phyloP scores from a whole-genome alignment of 768 basidiomycete genomes.

The Tulasnella sp. region DNA sequence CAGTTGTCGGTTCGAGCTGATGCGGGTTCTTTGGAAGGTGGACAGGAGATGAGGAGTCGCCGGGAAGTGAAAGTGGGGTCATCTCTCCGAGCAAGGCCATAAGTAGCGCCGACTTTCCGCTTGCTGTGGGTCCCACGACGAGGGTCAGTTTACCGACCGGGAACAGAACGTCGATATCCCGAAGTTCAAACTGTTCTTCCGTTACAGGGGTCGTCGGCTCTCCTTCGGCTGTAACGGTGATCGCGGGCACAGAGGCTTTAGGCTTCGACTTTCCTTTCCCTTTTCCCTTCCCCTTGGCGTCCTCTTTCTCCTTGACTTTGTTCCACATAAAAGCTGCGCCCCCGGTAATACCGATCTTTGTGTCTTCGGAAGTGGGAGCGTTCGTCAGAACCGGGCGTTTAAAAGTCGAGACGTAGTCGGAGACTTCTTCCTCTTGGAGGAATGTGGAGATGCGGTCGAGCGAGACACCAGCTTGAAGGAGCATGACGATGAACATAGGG shows the following conservation, averaged over 20 bases:
- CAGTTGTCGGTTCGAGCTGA: slow-evolving; percentile 43
- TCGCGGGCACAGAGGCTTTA: neutral
- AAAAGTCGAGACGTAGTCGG: slow-evolving; percentile 65
- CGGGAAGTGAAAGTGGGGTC: slow-evolving; percentile 53
- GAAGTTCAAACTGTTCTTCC: slow-evolving; percentile 60
- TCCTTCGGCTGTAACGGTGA: slow-evolving; percentile 16
- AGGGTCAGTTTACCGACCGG: slow-evolving; percentile 72
- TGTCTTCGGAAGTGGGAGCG: slow-evolving; percentile 42
- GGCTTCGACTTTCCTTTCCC: neutral
- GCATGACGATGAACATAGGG: slow-evolving; percentile 76
- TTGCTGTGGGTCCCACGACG: slow-evolving; percentile 67
- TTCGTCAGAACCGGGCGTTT: slow-evolving; percentile 47
- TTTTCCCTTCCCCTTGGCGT: neutral
- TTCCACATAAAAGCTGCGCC: slow-evolving; percentile 66
- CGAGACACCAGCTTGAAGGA: slow-evolving; percentile 69
- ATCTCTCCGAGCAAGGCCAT: slow-evolving; percentile 64
- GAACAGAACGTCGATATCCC: slow-evolving; percentile 68
- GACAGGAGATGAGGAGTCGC: slow-evolving; percentile 44
- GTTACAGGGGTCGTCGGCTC: slow-evolving; percentile 29
- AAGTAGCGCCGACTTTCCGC: slow-evolving; percentile 80
- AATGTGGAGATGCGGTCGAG: slow-evolving; percentile 69
- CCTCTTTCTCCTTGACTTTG: slow-evolving; percentile 49
- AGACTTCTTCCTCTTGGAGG: slow-evolving; percentile 71
- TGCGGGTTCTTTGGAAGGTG: slow-evolving; percentile 69
- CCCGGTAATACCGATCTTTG: slow-evolving; percentile 53